Base-by-base conservation (phyloP, 2,329 filamentous ascomycete species). In the Penicillium sp. region DNA sequence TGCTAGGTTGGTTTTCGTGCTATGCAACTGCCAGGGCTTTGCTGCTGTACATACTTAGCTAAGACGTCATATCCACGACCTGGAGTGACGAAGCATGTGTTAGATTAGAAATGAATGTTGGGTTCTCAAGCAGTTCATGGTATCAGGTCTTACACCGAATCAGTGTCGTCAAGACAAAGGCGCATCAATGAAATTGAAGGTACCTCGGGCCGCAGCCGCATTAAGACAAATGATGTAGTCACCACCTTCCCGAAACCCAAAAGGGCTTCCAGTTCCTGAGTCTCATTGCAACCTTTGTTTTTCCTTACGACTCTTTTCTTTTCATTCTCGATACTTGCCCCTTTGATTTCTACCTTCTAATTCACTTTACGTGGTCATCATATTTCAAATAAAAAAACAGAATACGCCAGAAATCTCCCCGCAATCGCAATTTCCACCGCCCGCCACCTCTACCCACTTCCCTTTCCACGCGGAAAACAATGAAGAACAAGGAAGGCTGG, bases 401-500 rank as follows among this genome's bases (percentile, higher is more conserved):
- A 30, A 25, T n/a, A 25, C 8, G 3, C 19, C 40, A 16, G n/a
- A 51, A 55, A 54, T 50, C 58, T 58, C 59, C 60, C 59, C 62
- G 59, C 59, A 61, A 54, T 54, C 51, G 50, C 50, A 37, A 38
- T 53, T 44, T 46, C 58, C 50, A 53, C 56, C 57, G 48, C 46
- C 55, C 49, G 49, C 46, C 40, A 47, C 49, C 37, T n/a, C 19
- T 27, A 16, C 35, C 31, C 52, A 49, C 46, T 31, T 44, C 37
- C 36, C 47, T 46, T n/a, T n/a, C 48, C 38, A 46, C 42, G 30
- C n/a, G n/a, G n/a, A 30, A 39, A 39, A 63, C 39, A 29, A 71
- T 72, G 70, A 72, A 70, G 52, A 71, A 71, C 56, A 70, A 66
- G 51, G 69, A 69, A 57, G 72, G 72, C 43, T 75, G 72, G 73